Percentiles rank a stretch among this genome's conserved stretches.
Conservation (phyloP, 1,284 basidiomycete species). For the Inonotus obliquus region DNA sequence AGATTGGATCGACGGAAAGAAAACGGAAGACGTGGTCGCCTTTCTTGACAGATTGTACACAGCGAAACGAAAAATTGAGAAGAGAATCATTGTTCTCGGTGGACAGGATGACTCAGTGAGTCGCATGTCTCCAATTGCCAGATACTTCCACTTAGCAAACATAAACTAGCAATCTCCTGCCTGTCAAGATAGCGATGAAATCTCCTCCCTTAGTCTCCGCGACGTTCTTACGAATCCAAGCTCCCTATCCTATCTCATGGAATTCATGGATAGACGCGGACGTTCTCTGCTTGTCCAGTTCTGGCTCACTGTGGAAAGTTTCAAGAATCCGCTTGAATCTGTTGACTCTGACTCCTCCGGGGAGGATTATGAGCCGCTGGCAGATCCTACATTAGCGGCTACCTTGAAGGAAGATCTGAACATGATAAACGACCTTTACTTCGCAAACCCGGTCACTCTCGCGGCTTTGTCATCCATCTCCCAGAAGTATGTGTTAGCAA, state of each 20-base stretch:
- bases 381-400: slow-evolving; percentile 50
- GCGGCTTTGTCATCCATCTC: slow-evolving; percentile 62
- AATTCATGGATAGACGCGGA: slow-evolving; percentile 91
- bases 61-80: slow-evolving; percentile 82
- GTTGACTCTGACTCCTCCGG: slow-evolving; percentile 67
- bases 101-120: slow-evolving; percentile 60
- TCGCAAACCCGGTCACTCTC: slow-evolving; percentile 56
- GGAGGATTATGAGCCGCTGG: slow-evolving; percentile 62
- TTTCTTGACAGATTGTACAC: slow-evolving; percentile 87
- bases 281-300: slow-evolving; percentile 89
- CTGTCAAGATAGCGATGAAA: slow-evolving; percentile 25
- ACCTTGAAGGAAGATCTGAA: slow-evolving; percentile 81
- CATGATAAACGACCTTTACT: slow-evolving; percentile 85
- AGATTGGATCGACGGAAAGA: slow-evolving; percentile 78
- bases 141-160: slow-evolving; percentile 11
- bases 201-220: slow-evolving; percentile 42
- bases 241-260: slow-evolving; percentile 93
- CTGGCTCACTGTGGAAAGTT: slow-evolving; percentile 95
- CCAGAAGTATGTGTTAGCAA: slow-evolving; percentile 61
- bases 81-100: slow-evolving; percentile 77
- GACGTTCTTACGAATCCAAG: slow-evolving; percentile 84
- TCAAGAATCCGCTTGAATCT: slow-evolving; percentile 92
- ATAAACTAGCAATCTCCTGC: slow-evolving; percentile 24
- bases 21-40: slow-evolving; percentile 78
- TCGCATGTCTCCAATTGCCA: slow-evolving; percentile 1